Evolutionary conservation across 495 filamentous ascomycete genomes (phyloP), one percentile per base, ranked within the genome.

Genomic region (Aspergillus diversus): DNA sequence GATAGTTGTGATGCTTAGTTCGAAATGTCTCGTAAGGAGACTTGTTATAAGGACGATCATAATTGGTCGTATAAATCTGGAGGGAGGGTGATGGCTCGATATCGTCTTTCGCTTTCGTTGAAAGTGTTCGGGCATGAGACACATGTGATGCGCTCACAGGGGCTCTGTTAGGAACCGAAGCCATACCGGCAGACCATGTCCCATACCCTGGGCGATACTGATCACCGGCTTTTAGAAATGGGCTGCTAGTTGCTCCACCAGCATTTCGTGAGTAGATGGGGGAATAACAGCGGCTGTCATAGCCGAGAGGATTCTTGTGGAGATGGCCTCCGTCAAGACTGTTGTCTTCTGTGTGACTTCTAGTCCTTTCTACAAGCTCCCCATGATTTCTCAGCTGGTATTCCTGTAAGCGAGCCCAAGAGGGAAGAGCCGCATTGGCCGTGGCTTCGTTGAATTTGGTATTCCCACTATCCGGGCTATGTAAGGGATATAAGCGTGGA

Each of bases 281-380:
- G 32, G 37, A 39, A 53, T 63, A 63, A 16, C 39, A 21, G 8
- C 1, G 21, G 21, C 13, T 54, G 27, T 63, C 53, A 37, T 68
- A 68, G 35, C 52, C 69, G 15, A 69, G 49, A 48, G 70, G 70
- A 50, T 69, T 72, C 21, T 66, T 51, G 31, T 62, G 55, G 12
- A 58, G 35, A 8, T 63, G 60, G 54, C 42, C 55, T 15, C 57
- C 33, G 33, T 54, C 50, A 37, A 16, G 53, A 33, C 50, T 33
- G 4, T 12, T 33, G 35, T 46, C 49, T 61, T 57, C 55, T 39
- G 34, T 33, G 7, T 61, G 21, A 7, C 17, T 34, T 53, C 57
- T 50, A 37, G 11, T 16, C 43, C 21, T 33, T 42, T 39, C 55
- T 7, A 7, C 12, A 15, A 33, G 15, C 17, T 33, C 37, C 50